Evolutionary conservation across 2,329 filamentous ascomycete species (phyloP).

Genomic region (Stylonectria norvegica): DNA sequence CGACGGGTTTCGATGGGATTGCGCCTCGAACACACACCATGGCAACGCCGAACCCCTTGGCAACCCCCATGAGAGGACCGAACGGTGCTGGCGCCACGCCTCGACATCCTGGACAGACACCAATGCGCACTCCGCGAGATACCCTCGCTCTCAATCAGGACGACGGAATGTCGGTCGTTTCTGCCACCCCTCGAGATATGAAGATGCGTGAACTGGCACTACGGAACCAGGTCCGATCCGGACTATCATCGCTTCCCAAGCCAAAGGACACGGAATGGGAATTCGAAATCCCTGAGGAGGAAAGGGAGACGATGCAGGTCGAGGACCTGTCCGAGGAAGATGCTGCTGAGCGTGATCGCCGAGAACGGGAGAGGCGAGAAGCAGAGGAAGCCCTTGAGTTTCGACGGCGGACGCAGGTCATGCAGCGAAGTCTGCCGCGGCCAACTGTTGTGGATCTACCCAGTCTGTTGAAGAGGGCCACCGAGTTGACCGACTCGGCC

Average conservation of each 20-base stretch:
- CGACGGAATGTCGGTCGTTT: constrained; percentile 63
- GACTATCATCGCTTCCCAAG: constrained; percentile 80
- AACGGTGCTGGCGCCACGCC: constrained; percentile 68
- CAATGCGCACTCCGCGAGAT: constrained; percentile 84
- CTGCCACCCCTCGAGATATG: constrained; percentile 73
- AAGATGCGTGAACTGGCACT: constrained; percentile 66
- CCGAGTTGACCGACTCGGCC: constrained; percentile 59
- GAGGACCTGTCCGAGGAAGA: constrained; percentile 53
- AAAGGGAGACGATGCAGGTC: constrained; percentile 53
- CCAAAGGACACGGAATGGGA: constrained; percentile 95
- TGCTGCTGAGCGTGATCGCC: constrained; percentile 71
- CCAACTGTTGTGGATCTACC: constrained; percentile 70
- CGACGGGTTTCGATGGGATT: constrained; percentile 84
- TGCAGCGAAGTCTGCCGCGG: constrained; percentile 78
- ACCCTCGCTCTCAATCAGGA: constrained; percentile 78
- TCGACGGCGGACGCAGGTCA: constrained; percentile 82
- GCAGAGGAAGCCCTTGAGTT: constrained; percentile 75
- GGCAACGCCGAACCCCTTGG: constrained; percentile 92
- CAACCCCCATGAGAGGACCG: constrained; percentile 72
- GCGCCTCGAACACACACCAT: constrained; percentile 76
- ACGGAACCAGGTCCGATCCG: constrained; percentile 64
- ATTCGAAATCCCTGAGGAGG: constrained; percentile 83
- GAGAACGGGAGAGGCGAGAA: constrained; percentile 70
- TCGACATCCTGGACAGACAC: constrained; percentile 70
- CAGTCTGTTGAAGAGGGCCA: constrained; percentile 61